Evolutionary conservation across 345 rosid species (phyloP).

Genomic region (Gossypioides kirkii): DNA sequence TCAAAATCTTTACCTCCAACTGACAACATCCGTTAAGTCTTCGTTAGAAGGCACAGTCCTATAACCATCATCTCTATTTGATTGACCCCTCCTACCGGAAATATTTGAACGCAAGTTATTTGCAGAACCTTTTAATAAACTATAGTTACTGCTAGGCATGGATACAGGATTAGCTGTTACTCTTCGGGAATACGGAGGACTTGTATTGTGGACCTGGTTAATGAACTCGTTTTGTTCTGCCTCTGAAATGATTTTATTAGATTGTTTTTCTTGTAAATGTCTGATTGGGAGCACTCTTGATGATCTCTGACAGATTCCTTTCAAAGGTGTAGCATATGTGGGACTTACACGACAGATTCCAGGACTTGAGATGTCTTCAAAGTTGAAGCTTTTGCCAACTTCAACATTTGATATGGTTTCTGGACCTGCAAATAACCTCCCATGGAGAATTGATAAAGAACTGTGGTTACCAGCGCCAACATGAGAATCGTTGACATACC

Average conservation of each 20-base stretch:
- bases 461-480: slow-evolving; percentile 20
- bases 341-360: slow-evolving; percentile 14
- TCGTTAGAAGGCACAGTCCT: slow-evolving; percentile 32
- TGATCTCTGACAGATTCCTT: slow-evolving; percentile 28
- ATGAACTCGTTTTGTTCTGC: slow-evolving; percentile 45
- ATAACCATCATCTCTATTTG: slow-evolving; percentile 22
- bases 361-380: slow-evolving; percentile 40
- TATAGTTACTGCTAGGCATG: slow-evolving; percentile 28
- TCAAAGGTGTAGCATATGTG: slow-evolving; percentile 33
- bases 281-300: slow-evolving; percentile 28
- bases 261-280: slow-evolving; percentile 26
- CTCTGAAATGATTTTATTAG: slow-evolving; percentile 36
- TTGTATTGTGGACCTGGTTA: slow-evolving; percentile 27
- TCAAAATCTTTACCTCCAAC: slow-evolving; percentile 43
- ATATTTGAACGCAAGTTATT: slow-evolving; percentile 25
- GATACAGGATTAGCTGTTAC: slow-evolving; percentile 32
- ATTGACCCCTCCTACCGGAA: slow-evolving; percentile 43
- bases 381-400: slow-evolving; percentile 34
- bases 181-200: slow-evolving; percentile 35
- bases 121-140: slow-evolving; percentile 35
- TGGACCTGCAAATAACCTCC: slow-evolving; percentile 36
- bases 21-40: slow-evolving; percentile 40
- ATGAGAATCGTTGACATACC: slow-evolving; percentile 22
- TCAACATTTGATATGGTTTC: slow-evolving; percentile 37
- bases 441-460: slow-evolving; percentile 35